Percentiles rank a stretch among this genome's conserved stretches.
phyloP scores from a whole-genome alignment of 805 yeast species.

The Kluyveromyces lactis region DNA sequence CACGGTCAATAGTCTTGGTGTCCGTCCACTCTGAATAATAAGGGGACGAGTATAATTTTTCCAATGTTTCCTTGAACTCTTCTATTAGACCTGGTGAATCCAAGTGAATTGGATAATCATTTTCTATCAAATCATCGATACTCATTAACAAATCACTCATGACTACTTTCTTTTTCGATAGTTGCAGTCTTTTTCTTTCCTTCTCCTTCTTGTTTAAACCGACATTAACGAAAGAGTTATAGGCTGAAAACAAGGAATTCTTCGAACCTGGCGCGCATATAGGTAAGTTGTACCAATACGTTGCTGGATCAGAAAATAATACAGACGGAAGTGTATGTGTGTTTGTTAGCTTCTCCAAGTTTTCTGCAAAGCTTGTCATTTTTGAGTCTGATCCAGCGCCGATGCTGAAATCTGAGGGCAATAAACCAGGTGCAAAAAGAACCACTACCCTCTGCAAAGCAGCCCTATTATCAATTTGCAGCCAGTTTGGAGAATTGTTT shows the following conservation, averaged over 20 bases:
- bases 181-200: slow-evolving; percentile 27
- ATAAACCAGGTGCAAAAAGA: slow-evolving; percentile 59
- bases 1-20: slow-evolving; percentile 45
- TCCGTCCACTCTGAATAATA: slow-evolving; percentile 37
- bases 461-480: slow-evolving; percentile 39
- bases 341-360: slow-evolving; percentile 5
- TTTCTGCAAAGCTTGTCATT: slow-evolving; percentile 7
- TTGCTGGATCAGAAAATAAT: neutral
- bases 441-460: slow-evolving; percentile 47
- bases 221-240: slow-evolving; percentile 46
- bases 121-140: slow-evolving; percentile 37
- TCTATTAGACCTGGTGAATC: slow-evolving; percentile 14
- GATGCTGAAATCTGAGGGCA: slow-evolving; percentile 36
- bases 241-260: slow-evolving; percentile 45
- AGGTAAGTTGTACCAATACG: slow-evolving; percentile 32
- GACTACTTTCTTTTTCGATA: slow-evolving; percentile 30
- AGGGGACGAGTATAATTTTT: neutral
- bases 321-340: slow-evolving; percentile 2
- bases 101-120: slow-evolving; percentile 58
- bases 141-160: slow-evolving; percentile 48
- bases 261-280: slow-evolving; percentile 60
- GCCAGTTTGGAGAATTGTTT: slow-evolving; percentile 39
- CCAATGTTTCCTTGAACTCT: slow-evolving; percentile 9
- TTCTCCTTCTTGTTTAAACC: slow-evolving; percentile 52
- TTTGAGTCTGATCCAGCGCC: slow-evolving; percentile 6